A percentile compares a stretch with the other conserved stretches of the same genome.
phyloP scores from a whole-genome alignment of 805 yeast genomes.

The Diddensiella transvaalensis region DNA sequence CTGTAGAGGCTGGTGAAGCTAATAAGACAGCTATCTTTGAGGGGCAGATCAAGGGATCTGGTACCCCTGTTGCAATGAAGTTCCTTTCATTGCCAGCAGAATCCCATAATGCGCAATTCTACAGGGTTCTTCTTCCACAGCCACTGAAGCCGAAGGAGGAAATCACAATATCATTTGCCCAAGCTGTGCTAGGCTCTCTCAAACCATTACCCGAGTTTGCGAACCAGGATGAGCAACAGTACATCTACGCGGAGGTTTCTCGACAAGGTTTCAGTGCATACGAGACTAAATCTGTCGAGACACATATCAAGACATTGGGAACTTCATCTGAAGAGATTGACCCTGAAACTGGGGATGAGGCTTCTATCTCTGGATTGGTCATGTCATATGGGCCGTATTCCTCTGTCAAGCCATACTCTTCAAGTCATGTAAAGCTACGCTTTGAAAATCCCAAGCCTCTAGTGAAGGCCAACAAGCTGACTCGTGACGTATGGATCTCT shows the following conservation, averaged over 20 bases:
- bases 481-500: conserved; percentile 83
- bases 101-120: conserved; percentile 36
- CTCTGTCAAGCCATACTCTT: conserved; percentile 44
- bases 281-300: conserved; percentile 37
- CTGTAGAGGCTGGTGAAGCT: conserved; percentile 49
- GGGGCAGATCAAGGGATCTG: conserved; percentile 33
- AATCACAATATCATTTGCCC: conserved; percentile 46
- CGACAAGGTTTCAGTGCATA: conserved; percentile 63
- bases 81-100: conserved; percentile 31
- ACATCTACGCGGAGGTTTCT: conserved; percentile 49
- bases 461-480: conserved; percentile 53
- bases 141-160: conserved; percentile 65
- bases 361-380: conserved; percentile 24
- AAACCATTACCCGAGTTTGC: conserved; percentile 64
- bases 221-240: conserved; percentile 58
- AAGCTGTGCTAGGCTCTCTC: conserved; percentile 46
- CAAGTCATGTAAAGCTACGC: conserved; percentile 49
- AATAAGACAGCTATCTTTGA: conserved; percentile 46
- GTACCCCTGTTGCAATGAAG: conserved; percentile 24
- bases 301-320: conserved; percentile 19
- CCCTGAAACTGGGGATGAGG: conserved; percentile 36
- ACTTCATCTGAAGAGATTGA: conserved; percentile 35
- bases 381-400: conserved; percentile 56
- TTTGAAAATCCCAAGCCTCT: conserved; percentile 68
- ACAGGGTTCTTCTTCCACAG: conserved; percentile 51